Evolutionary conservation across 2,329 filamentous ascomycete species (phyloP), one percentile per base, ranked within the genome.

Genomic region (Chaetomium sp.): DNA sequence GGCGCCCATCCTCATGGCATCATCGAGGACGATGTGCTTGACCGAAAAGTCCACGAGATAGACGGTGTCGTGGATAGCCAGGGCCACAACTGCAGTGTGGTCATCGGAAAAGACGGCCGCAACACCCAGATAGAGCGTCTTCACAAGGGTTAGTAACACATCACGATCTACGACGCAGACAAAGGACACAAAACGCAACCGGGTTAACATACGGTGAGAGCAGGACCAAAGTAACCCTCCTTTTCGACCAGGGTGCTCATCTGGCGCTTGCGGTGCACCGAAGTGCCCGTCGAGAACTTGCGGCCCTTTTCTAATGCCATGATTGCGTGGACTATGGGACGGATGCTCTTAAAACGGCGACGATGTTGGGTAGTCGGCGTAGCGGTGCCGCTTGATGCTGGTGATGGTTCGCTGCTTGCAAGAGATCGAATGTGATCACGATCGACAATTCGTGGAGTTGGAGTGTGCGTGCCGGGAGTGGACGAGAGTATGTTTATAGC

Each of bases 11-110:
- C 74, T 74, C 60, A 78, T 71, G 23, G 76, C 72, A 53, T 80
- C 76, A 9, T 79, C 76, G 12, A 82, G 74, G 23, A 78, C 72
- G 54, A 90, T 78, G n/a, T 82, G 78, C 69, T 86, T 83, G 68
- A 90, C 83, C 5, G 85, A 84, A 72, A 90, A 93, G 74, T 93
- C 90, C 53, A 91, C 80, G 25, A 90, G 85, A 73, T 93, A 93
- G 4, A 88, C 88, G 6, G 86, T 86, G 73, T 93, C 90, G 68
- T 92, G 90, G 67, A 90, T 83, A 4, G 89, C 89, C 57, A 93
- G 79, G 16, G 88, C 87, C 27, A 91, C 80, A 5, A 84, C 82
- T 12, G 86, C 80, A 1, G 81, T 81, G 59, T 80, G 78, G 64
- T 84, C 79, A 35, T 84, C 78, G 1, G 79, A 75, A 56, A 82